A percentile compares a stretch with the other conserved stretches of the same genome.
phyloP scores from a whole-genome alignment of 495 filamentous ascomycete species.

The Podospora comata region DNA sequence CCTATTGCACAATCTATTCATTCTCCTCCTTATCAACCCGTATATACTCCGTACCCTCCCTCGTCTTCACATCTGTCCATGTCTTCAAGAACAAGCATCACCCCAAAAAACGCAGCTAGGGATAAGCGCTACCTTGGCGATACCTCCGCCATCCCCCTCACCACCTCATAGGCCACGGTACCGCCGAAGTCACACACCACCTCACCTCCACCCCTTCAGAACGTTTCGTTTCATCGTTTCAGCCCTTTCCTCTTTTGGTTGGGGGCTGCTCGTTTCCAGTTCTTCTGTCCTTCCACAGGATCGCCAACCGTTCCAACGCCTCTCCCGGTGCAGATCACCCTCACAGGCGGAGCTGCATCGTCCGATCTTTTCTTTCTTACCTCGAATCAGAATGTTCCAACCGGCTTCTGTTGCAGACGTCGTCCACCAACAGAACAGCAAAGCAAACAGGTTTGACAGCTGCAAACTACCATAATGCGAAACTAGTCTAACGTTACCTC shows the following conservation, averaged over 20 bases:
- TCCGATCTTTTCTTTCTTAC: background rate
- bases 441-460: background rate
- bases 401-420: background rate
- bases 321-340: background rate
- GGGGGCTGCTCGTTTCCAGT: too few relatives aligned
- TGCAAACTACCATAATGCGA: background rate
- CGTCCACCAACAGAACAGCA: background rate
- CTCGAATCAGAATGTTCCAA: background rate
- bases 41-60: too few relatives aligned
- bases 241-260: background rate
- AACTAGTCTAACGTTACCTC: background rate
- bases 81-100: background rate
- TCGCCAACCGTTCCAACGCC: background rate
- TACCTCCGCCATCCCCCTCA: background rate
- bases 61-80: background rate
- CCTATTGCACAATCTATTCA: background rate
- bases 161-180: background rate
- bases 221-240: background rate
- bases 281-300: background rate
- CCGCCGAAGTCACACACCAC: background rate
- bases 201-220: background rate
- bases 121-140: background rate
- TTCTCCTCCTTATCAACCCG: background rate
- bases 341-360: background rate
- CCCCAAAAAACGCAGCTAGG: background rate